Evolutionary conservation across 257 asterid species (phyloP), one percentile per base, ranked within the genome.

Genomic region (Plantago major): DNA sequence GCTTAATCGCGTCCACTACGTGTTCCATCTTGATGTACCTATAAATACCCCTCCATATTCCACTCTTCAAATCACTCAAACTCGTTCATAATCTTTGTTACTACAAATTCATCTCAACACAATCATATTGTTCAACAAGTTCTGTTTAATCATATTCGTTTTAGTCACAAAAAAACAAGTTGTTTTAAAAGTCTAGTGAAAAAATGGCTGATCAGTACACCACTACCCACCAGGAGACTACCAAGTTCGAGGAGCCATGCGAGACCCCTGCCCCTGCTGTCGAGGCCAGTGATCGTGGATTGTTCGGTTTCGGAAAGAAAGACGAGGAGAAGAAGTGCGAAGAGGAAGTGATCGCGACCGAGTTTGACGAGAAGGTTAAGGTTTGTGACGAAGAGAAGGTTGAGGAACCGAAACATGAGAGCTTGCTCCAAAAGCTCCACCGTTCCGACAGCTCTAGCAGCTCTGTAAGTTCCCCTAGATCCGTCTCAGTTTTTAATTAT

Each of bases 391-490:
- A 56, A 9, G 53, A 66, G 40, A 76, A 74, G 59, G 59, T 60
- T 38, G 83, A 74, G 52, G 88, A 81, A 60, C 76, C 78, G 47
- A 79, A 84, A 63, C 88, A 80, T 58, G 82, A 73, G 17, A 26
- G 81, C 10, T 65, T 89, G 33, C 55, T 56, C 45, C 60, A 83
- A 51, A 92, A 88, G 70, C 84, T 84, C 3, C 75, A 73, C 30
- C 72, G 87, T 17, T 74, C 80, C 28, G 59, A 60, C 69, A 79
- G 87, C 73, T 77, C 89, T 33, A 84, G 94, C 80, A 88, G 98
- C 67, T 82, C 87, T 13, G 98, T 91, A 88, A 82, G 94, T 85
- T 48, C 5, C 40, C 1, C 17, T 45, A 15, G 49, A 30, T 42
- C 17, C 2, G 7, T 47, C 51, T 30, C 13, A 14, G 5, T 6